Evolutionary conservation across 495 filamentous ascomycete species (phyloP), one percentile per base, ranked within the genome.

Genomic region (Hypoxylon perforatum): DNA sequence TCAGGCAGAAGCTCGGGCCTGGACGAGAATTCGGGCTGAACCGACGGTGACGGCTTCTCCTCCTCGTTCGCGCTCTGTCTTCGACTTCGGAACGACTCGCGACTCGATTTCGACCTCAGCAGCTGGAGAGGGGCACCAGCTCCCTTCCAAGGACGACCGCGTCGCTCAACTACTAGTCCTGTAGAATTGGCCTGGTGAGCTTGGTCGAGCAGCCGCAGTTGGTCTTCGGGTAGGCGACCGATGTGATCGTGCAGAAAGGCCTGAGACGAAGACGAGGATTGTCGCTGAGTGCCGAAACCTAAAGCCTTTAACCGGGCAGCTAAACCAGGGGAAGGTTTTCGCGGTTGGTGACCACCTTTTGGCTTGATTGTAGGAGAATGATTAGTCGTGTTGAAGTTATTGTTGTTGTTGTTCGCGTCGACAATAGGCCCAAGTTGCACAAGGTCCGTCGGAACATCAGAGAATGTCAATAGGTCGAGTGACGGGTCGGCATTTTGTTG

Each of bases 291-390:
- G 58, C 84, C 80, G 75, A 89, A 80, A 71, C 91, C 88, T 42
- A 94, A 78, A 38, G 89, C 82, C 71, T 90, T 92, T 57, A 94
- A 86, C 75, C 91, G 88, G 49, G 90, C 91, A 63, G 91, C 89
- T 18, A 94, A 82, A 19, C 90, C 90, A 41, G 91, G 90, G 23
- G 90, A 92, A 2, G 86, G 85, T 71, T 86, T 87, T 60, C 87
- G 82, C 39, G 78, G 73, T 58, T 77, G 74, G 59, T 71, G 73
- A 41, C 58, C 35, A 41, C 58, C 35, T 19, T 66, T 68, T 14
- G 61, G 18, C 39, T 71, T 66, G 44, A 57, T 51, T 19, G 67
- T 45, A 15, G 61, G 36, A 25, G 53, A 49, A 50, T 10, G 1
- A 17, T 15, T 41, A 15, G 36, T 61, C 51, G 23, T 60, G 39